Evolutionary conservation across 106 monocot species (phyloP).

Genomic region (Cymbidium sinense): DNA sequence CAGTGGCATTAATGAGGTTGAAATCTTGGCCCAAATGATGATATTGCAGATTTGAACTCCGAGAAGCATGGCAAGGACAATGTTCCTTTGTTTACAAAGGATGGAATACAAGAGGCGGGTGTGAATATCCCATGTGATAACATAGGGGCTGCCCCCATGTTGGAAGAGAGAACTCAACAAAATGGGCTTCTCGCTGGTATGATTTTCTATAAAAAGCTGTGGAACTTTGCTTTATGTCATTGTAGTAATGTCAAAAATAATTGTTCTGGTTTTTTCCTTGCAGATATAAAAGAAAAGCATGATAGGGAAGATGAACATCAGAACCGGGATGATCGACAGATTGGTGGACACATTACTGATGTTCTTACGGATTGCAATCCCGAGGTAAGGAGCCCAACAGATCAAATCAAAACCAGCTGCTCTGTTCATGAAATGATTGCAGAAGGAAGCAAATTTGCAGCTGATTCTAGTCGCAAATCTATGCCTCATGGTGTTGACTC

Average conservation of each 20-base stretch:
- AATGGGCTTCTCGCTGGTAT: conserved; percentile 8
- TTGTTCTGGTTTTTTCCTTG: background rate
- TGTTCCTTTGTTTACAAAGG: conserved; percentile 9
- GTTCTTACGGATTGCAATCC: conserved; percentile 11
- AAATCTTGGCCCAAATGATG: conserved; percentile 8
- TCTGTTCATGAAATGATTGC: conserved; percentile 27
- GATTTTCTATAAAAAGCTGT: conserved; percentile 7
- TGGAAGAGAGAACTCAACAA: conserved; percentile 18
- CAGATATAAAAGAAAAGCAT: conserved; percentile 5
- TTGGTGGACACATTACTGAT: conserved; percentile 1
- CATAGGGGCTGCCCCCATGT: background rate
- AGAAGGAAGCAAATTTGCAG: conserved; percentile 14
- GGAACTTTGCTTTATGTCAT: conserved; percentile 3
- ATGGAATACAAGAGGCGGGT: conserved; percentile 12
- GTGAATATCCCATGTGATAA: background rate
- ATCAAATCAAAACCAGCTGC: conserved; percentile 20
- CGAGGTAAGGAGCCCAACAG: conserved; percentile 15
- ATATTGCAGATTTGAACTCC: conserved; percentile 23
- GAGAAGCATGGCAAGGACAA: conserved; percentile 25
- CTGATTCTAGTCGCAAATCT: conserved; percentile 9
- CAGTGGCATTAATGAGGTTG: conserved; percentile 21
- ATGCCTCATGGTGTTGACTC: conserved; percentile 11
- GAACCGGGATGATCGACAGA: conserved; percentile 1
- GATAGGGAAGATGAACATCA: conserved; percentile 9
- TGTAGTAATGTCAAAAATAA: conserved; percentile 6